Conservation (phyloP, 108 stramenopile genomes). For the Pseudonitzschia delicatissima region DNA sequence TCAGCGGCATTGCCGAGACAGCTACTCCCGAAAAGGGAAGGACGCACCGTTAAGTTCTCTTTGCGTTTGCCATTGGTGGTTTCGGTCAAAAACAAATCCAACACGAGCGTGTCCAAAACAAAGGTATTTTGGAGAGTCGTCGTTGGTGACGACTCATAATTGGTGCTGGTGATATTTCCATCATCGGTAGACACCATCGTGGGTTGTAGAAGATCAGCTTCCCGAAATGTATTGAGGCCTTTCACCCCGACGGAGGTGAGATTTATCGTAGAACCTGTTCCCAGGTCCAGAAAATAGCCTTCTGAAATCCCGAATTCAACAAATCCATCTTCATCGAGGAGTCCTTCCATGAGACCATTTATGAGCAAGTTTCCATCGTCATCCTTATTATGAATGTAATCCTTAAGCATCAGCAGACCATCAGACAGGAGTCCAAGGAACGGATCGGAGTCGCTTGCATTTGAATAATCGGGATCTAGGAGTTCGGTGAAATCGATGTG, state of each 20-base stretch:
- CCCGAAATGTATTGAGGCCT: background rate
- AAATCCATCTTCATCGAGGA: background rate
- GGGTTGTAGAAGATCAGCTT: background rate
- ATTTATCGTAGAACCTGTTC: background rate
- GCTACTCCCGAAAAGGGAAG: background rate
- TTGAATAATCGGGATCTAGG: background rate
- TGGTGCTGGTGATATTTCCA: background rate
- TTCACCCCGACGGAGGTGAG: background rate
- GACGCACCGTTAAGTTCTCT: background rate
- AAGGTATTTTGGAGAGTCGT: background rate
- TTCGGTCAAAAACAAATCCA: background rate
- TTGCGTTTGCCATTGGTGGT: background rate
- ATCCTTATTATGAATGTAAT: background rate
- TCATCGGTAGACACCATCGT: background rate
- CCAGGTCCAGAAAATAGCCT: background rate
- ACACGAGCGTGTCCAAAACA: background rate
- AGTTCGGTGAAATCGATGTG: conserved; percentile 6
- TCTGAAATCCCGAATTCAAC: background rate
- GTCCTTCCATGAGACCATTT: background rate
- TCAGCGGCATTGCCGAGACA: background rate
- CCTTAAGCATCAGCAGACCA: background rate
- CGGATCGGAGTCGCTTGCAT: background rate
- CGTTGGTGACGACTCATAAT: background rate
- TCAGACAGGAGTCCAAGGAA: background rate
- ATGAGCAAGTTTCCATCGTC: background rate